Percentiles rank a stretch among this genome's conserved stretches.
These are phyloP conservation scores for Vachellia pachyceras DNA, from an alignment of 306 rosid species.

Conservation along the genomic window DNA sequence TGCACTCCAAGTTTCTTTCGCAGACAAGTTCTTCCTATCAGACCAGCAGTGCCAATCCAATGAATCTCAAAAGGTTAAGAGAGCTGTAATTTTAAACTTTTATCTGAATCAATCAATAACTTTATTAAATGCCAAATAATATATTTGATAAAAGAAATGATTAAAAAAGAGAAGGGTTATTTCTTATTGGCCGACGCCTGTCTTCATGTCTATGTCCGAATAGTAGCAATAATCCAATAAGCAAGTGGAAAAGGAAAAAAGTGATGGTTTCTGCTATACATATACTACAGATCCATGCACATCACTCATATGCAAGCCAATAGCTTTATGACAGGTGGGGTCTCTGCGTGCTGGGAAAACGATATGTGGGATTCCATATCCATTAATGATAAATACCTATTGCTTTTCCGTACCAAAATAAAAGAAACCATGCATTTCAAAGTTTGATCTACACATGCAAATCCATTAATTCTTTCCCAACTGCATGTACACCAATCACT, in stretches of 20 bases:
- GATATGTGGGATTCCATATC: conserved; percentile 21
- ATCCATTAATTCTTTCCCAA: conserved; percentile 5
- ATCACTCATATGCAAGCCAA: not conserved
- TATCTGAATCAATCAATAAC: too few relatives aligned
- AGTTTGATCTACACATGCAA: not conserved
- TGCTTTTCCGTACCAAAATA: not conserved
- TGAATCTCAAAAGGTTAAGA: too few relatives aligned
- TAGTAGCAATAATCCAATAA: not conserved
- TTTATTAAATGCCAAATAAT: too few relatives aligned
- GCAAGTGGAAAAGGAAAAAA: not conserved
- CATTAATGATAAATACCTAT: conserved; percentile 8
- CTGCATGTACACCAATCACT: not conserved
- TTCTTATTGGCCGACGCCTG: conserved; percentile 20
- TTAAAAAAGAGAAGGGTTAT: too few relatives aligned
- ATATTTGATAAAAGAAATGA: too few relatives aligned
- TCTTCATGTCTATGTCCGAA: conserved; percentile 32
- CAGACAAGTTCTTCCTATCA: too few relatives aligned
- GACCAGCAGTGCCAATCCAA: too few relatives aligned
- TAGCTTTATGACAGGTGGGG: conserved; percentile 11
- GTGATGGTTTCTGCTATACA: not conserved
- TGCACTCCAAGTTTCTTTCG: too few relatives aligned
- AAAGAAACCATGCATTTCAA: conserved; percentile 17
- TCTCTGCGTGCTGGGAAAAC: conserved; percentile 24
- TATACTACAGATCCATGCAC: not conserved
- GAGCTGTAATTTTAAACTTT: too few relatives aligned